A percentile compares a stretch with the other conserved stretches of the same genome.
Conservation (phyloP, 345 rosid species). For the Trapa incisa region DNA sequence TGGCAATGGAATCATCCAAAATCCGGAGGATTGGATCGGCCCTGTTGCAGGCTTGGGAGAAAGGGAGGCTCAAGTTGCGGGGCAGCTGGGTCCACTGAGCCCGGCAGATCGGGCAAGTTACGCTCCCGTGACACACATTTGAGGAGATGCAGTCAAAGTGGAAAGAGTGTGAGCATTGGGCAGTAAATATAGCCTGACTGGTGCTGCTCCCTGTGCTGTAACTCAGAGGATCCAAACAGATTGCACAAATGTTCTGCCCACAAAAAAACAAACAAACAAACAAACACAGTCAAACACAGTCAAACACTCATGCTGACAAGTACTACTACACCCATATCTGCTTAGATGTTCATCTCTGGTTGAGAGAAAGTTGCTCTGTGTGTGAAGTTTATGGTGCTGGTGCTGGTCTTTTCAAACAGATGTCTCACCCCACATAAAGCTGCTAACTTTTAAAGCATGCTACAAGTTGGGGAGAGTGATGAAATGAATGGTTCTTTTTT, state of each 20-base stretch:
- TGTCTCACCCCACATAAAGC: background rate
- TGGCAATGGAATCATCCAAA: conserved; percentile 70
- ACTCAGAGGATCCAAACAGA: conserved; percentile 66
- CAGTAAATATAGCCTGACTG: conserved; percentile 70
- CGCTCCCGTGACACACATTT: conserved; percentile 78
- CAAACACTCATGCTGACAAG: too few relatives aligned
- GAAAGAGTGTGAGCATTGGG: conserved; percentile 80
- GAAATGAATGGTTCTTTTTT: background rate
- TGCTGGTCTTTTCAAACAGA: background rate
- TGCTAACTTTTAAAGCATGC: background rate
- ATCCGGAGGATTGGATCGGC: conserved; percentile 55
- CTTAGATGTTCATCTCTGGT: background rate
- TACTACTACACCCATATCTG: too few relatives aligned
- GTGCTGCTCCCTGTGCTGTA: conserved; percentile 43
- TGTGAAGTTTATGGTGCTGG: background rate
- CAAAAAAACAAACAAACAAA: background rate
- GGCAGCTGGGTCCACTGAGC: conserved; percentile 91
- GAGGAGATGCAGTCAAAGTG: conserved; percentile 75
- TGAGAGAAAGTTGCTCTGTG: background rate
- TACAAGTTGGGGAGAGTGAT: background rate
- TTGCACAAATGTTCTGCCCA: conserved; percentile 60
- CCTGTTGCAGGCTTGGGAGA: conserved; percentile 37
- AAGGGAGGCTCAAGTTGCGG: conserved; percentile 42
- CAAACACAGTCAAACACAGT: too few relatives aligned
- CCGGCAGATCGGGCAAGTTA: conserved; percentile 84